These are phyloP conservation scores for Aspergillus sp. DNA, from an alignment of 2,329 filamentous ascomycete genomes.

Conservation along the genomic window DNA sequence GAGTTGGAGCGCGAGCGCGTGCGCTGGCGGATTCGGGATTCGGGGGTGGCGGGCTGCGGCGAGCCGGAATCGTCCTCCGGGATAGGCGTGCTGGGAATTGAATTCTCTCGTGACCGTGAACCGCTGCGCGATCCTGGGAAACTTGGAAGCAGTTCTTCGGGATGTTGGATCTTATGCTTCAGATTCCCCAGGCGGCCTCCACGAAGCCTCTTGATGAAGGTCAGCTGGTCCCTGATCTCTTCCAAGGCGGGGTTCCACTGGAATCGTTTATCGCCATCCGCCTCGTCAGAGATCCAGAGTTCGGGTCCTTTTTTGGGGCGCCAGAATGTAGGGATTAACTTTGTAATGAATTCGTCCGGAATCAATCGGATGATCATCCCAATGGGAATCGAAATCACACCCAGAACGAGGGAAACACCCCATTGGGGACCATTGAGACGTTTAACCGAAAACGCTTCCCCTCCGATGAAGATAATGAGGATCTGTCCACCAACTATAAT, in stretches of 20 bases:
- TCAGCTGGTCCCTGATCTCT: constrained; percentile 56
- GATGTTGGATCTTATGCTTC: constrained; percentile 55
- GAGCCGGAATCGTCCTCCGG: constrained; percentile 38
- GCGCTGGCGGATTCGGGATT: constrained; percentile 42
- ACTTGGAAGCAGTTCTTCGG: constrained; percentile 38
- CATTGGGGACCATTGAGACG: constrained; percentile 58
- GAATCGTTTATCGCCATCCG: constrained; percentile 39
- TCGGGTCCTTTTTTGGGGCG: constrained; percentile 33
- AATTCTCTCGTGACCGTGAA: constrained; percentile 35
- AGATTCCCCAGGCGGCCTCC: constrained; percentile 54
- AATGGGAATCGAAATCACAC: constrained; percentile 59
- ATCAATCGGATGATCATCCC: constrained; percentile 53
- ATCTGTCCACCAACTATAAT: constrained; percentile 63
- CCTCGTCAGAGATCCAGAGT: constrained; percentile 39
- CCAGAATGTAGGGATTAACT: constrained; percentile 35
- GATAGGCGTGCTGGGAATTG: constrained; percentile 48
- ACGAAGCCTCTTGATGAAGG: constrained; percentile 55
- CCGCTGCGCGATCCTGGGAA: constrained; percentile 39
- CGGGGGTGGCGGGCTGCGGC: constrained; percentile 45
- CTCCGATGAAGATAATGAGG: constrained; percentile 64
- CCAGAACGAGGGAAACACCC: constrained; percentile 62
- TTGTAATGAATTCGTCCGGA: constrained; percentile 47
- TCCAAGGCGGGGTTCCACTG: constrained; percentile 55
- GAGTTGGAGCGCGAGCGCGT: constrained; percentile 53
- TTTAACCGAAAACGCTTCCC: constrained; percentile 56